Evolutionary conservation across 352 stramenopile species (phyloP).

Genomic region (Phytopythium aichiense): DNA sequence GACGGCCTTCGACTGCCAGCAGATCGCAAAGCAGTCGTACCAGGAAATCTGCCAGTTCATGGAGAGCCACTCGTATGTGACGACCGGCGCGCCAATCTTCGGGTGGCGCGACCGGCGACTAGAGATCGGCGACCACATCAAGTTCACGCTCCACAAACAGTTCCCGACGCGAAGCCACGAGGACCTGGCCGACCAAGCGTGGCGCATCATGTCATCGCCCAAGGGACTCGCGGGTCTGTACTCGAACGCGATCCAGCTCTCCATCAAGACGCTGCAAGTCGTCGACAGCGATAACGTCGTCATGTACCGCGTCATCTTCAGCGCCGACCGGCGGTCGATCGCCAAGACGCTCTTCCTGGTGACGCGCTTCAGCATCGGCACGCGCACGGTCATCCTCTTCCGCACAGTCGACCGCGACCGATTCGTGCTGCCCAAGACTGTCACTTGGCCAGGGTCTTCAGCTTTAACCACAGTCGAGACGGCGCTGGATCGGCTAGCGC

Average conservation of each 20-base stretch:
- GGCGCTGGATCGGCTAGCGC: neutral
- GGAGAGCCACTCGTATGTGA: conserved; percentile 36
- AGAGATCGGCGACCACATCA: conserved; percentile 30
- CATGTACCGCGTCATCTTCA: conserved; percentile 42
- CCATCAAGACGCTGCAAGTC: conserved; percentile 33
- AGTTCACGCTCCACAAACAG: conserved; percentile 54
- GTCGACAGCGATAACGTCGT: conserved; percentile 65
- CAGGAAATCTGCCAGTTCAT: conserved; percentile 39
- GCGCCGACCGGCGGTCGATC: conserved; percentile 10
- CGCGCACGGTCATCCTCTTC: conserved; percentile 41
- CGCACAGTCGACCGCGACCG: conserved; percentile 31
- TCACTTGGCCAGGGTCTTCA: neutral
- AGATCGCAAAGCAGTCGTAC: conserved; percentile 31
- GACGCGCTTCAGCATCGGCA: conserved; percentile 30
- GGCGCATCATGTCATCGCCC: conserved; percentile 32
- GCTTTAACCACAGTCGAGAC: neutral
- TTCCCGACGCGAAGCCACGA: conserved; percentile 28
- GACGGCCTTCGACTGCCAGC: conserved; percentile 36
- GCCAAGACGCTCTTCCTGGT: conserved; percentile 51
- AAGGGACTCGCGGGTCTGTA: conserved; percentile 30
- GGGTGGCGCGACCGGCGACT: conserved; percentile 49
- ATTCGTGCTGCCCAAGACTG: conserved; percentile 8
- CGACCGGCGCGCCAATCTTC: conserved; percentile 40
- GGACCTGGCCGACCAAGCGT: conserved; percentile 27
- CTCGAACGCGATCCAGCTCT: conserved; percentile 41